Evolutionary conservation across 2,329 filamentous ascomycete genomes (phyloP).

Genomic region (Colletotrichum kahawae): DNA sequence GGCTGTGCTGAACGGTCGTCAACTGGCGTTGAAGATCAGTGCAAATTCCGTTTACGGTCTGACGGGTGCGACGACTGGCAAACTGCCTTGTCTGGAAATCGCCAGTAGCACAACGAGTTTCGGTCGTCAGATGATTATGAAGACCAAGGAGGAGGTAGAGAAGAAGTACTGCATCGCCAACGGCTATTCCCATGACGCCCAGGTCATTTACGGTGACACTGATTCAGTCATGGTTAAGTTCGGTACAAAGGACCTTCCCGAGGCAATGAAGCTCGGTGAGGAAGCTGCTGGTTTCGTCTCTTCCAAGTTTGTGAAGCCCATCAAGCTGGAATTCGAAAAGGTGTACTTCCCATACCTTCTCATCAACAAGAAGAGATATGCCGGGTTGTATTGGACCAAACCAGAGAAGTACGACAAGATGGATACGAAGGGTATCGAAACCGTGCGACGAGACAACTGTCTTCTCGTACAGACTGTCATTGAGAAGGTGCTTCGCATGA

Average conservation of each 20-base stretch:
- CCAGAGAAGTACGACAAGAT: slow-evolving; percentile 98
- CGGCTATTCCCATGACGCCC: slow-evolving; percentile 90
- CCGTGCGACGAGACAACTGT: slow-evolving; percentile 95
- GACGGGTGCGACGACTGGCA: slow-evolving; percentile 94
- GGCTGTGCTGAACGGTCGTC: slow-evolving; percentile 95
- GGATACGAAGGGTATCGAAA: slow-evolving; percentile 99
- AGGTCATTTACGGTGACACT: slow-evolving; percentile 98
- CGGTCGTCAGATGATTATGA: slow-evolving; percentile 98
- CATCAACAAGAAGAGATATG: slow-evolving; percentile 99
- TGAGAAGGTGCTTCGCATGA: slow-evolving; percentile 93
- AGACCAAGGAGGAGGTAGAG: slow-evolving; percentile 95
- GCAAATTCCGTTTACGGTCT: slow-evolving; percentile 98
- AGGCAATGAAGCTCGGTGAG: slow-evolving; percentile 94
- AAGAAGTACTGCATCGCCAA: slow-evolving; percentile 88
- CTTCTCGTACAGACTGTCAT: slow-evolving; percentile 95
- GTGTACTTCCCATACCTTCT: slow-evolving; percentile 97
- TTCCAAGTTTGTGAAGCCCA: slow-evolving; percentile 90
- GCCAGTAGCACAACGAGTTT: slow-evolving; percentile 97
- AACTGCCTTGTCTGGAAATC: slow-evolving; percentile 92
- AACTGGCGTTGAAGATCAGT: slow-evolving; percentile 93
- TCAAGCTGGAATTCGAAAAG: slow-evolving; percentile 99
- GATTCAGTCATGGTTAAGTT: slow-evolving; percentile 99
- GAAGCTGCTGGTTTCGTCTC: slow-evolving; percentile 91
- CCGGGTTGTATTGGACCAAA: slow-evolving; percentile 96
- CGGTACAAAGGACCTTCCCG: slow-evolving; percentile 82